Percentiles rank a stretch among this genome's conserved stretches.
phyloP scores from a whole-genome alignment of 2,329 filamentous ascomycete genomes.

The Daldinia sp. region DNA sequence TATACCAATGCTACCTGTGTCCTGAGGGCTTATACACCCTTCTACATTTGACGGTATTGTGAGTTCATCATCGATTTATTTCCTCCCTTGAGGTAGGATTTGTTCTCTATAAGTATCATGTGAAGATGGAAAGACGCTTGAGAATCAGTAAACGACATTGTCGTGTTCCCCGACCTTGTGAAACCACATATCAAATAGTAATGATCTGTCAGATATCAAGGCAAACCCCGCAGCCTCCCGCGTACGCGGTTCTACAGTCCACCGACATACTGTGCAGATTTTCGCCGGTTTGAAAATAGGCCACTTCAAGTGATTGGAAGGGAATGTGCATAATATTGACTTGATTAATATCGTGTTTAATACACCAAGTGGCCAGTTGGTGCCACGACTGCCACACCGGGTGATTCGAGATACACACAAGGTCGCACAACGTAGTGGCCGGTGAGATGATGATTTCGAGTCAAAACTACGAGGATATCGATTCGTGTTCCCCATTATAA shows the following conservation, averaged over 20 bases:
- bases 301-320: background rate
- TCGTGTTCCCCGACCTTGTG: background rate
- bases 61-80: too few relatives aligned
- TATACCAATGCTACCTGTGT: too few relatives aligned
- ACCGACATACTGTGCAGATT: background rate
- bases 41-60: too few relatives aligned
- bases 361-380: background rate
- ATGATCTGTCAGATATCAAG: background rate
- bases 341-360: background rate
- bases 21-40: too few relatives aligned
- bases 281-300: background rate
- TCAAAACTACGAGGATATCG: background rate
- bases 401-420: background rate
- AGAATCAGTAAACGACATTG: background rate
- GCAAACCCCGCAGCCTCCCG: background rate
- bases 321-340: background rate
- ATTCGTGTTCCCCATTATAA: background rate
- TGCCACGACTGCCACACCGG: background rate
- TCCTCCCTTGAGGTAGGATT: too few relatives aligned
- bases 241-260: background rate
- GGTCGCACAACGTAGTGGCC: background rate
- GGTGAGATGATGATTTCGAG: background rate
- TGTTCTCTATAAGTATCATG: too few relatives aligned
- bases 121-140: too few relatives aligned
- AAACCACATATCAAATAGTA: background rate